Conservation (phyloP, 371 early-diverging fungal species). For the Choanephora cucurbitarum region DNA sequence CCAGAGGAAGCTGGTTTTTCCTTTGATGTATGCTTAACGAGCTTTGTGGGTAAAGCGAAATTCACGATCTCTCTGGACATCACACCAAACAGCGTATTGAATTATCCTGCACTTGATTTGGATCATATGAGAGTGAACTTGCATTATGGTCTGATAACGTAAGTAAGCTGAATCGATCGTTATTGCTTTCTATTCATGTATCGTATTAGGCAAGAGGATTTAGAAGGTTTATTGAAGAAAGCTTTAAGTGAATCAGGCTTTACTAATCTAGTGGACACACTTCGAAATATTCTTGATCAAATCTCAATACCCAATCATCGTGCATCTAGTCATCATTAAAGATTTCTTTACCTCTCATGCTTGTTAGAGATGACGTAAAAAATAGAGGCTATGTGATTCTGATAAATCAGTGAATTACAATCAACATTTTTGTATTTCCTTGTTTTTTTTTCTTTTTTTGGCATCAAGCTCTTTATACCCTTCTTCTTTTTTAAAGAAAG, state of each 20-base stretch:
- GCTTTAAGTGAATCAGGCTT: background rate
- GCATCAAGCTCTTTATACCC: too few species aligned
- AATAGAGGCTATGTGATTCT: too few species aligned
- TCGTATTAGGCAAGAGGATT: background rate
- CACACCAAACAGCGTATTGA: constrained; percentile 3
- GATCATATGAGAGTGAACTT: background rate
- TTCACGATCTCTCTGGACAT: constrained; percentile 4
- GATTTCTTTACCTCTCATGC: too few species aligned
- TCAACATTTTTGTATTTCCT: too few species aligned
- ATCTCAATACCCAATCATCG: constrained; percentile 9
- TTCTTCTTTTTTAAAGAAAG: too few species aligned
- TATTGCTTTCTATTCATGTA: too few species aligned
- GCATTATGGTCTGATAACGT: constrained; percentile 8
- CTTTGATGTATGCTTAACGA: constrained; percentile 2
- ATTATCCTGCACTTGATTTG: constrained; percentile 7
- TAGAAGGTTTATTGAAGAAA: constrained; percentile 1
- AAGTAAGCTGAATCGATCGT: background rate
- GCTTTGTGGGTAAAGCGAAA: constrained; percentile 8
- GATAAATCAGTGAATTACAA: too few species aligned
- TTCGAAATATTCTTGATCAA: constrained; percentile 8
- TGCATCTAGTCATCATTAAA: too few species aligned
- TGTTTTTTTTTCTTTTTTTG: too few species aligned
- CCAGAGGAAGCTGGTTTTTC: constrained; percentile 8
- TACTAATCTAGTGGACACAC: constrained; percentile 2
- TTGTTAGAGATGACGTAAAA: too few species aligned